phyloP scores from a whole-genome alignment of 257 asterid genomes.

The Parsonsia alboflavescens region DNA sequence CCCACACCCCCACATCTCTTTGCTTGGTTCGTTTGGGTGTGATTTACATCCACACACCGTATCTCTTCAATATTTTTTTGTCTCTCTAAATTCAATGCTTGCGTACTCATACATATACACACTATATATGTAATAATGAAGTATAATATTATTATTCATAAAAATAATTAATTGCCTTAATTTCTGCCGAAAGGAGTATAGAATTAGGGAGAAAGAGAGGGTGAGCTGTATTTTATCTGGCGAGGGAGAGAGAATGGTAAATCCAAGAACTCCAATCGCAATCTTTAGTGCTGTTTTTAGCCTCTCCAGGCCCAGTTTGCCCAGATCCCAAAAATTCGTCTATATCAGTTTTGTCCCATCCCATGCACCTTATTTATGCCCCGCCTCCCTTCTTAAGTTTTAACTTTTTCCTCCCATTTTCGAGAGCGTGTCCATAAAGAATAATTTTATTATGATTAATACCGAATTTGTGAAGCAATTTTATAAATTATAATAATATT shows the following conservation, averaged over 20 bases:
- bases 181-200: no score
- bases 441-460: no score
- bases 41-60: neutral
- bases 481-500: no score
- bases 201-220: no score
- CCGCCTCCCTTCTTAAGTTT: no score
- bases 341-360: neutral
- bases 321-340: neutral
- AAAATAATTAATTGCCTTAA: no score
- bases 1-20: neutral
- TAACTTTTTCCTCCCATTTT: no score
- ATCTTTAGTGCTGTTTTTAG: neutral
- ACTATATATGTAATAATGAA: no score
- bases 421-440: no score
- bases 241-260: neutral
- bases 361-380: neutral
- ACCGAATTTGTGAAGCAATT: no score
- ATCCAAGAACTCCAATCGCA: neutral
- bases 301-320: neutral
- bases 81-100: neutral
- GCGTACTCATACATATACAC: no score
- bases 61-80: neutral
- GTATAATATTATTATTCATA: no score
- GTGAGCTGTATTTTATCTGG: neutral
- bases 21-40: slow-evolving; percentile 2